Conservation (phyloP, 2,329 filamentous ascomycete genomes). For the Exophiala alcalophila region DNA sequence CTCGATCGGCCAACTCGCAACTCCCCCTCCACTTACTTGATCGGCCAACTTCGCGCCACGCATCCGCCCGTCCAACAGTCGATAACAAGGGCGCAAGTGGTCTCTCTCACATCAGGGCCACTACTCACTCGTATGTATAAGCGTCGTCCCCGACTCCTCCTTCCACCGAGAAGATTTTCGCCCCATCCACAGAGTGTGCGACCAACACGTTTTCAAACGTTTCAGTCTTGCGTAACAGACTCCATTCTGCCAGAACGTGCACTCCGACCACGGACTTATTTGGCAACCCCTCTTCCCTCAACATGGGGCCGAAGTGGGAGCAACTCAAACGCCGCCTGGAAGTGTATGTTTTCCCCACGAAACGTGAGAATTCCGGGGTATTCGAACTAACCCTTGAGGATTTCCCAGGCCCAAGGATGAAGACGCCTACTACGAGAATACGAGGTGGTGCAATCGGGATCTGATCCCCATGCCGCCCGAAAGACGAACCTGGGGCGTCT, state of each 20-base stretch:
- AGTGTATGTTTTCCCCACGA: conserved; percentile 10
- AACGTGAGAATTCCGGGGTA: too few relatives aligned
- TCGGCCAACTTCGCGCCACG: conserved; percentile 1
- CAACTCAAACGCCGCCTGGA: conserved; percentile 16
- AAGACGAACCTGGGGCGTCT: conserved; percentile 33
- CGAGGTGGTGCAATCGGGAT: conserved; percentile 34
- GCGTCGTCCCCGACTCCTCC: conserved; percentile 8
- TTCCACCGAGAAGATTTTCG: conserved; percentile 5
- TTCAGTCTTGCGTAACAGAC: conserved; percentile 11
- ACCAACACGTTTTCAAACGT: not conserved
- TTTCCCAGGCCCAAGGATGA: conserved; percentile 28
- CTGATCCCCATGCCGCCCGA: conserved; percentile 33
- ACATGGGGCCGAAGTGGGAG: conserved; percentile 18
- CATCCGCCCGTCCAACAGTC: not conserved
- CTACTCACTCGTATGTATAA: conserved; percentile 16
- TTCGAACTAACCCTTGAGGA: too few relatives aligned
- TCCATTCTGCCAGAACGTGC: not conserved
- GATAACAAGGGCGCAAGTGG: conserved; percentile 1
- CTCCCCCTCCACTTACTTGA: conserved; percentile 6
- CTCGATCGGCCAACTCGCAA: conserved; percentile 19
- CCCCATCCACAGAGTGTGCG: conserved; percentile 7
- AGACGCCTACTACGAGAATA: conserved; percentile 29
- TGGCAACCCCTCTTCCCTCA: not conserved
- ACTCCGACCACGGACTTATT: not conserved
- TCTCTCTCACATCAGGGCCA: not conserved